Percentiles rank a stretch among this genome's conserved stretches.
These are phyloP conservation scores for Chalaropsis thielavioides DNA, from an alignment of 2,329 filamentous ascomycete species.

Conservation along the genomic window DNA sequence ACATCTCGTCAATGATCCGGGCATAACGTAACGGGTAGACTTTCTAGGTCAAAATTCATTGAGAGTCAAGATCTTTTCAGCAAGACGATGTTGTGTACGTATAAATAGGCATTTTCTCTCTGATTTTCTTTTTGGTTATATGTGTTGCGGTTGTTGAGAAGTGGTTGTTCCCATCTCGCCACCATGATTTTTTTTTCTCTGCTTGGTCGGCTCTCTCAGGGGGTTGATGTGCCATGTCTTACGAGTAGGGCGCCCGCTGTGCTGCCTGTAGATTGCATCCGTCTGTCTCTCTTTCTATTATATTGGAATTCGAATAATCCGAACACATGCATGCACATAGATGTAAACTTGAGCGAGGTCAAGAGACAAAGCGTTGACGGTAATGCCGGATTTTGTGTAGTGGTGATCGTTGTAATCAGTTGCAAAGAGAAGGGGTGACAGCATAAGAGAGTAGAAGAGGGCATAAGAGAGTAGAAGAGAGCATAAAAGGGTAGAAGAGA, in stretches of 20 bases:
- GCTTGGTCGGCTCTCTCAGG: too few relatives aligned
- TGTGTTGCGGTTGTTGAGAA: neutral
- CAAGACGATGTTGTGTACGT: constrained; percentile 4
- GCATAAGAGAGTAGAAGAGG: too few relatives aligned
- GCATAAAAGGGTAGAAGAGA: too few relatives aligned
- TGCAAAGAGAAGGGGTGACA: neutral
- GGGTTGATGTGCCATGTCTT: too few relatives aligned
- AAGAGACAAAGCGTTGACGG: neutral
- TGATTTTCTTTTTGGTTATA: neutral
- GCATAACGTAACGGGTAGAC: constrained; percentile 18
- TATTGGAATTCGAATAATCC: neutral
- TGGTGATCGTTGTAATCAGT: neutral
- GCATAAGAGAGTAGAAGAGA: too few relatives aligned
- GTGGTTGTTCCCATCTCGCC: too few relatives aligned
- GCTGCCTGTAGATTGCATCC: neutral
- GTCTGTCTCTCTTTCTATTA: neutral
- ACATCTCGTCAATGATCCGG: constrained; percentile 15
- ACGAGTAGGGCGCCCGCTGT: too few relatives aligned
- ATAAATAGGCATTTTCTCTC: constrained; percentile 10
- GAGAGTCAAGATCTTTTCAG: constrained; percentile 15
- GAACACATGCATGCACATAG: neutral
- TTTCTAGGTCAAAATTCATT: constrained; percentile 18
- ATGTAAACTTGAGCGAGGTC: neutral
- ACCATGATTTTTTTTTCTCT: too few relatives aligned
- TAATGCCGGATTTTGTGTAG: neutral